Base-by-base conservation (phyloP, 768 basidiomycete genomes). In the Rhodotorula sphaerocarpa region DNA sequence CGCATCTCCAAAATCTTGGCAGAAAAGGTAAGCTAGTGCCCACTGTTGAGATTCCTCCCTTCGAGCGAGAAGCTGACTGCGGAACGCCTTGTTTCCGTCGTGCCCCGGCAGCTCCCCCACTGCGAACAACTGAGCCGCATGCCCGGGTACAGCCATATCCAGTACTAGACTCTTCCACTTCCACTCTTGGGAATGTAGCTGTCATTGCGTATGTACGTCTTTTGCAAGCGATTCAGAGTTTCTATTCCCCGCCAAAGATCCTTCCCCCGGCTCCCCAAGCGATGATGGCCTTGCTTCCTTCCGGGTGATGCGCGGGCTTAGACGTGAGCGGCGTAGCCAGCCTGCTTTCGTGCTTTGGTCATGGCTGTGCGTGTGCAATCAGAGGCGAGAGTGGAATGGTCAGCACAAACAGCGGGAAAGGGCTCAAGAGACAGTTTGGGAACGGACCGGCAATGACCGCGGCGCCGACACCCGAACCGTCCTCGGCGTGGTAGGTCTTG, bases 381-480 rank as follows among this genome's bases (percentile, higher is more conserved):
- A n/a, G n/a, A n/a, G n/a, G n/a, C n/a, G n/a, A n/a, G n/a, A n/a
- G 52, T 61, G 36, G 48, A 23, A 61, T 34, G 30, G 23, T 7
- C 16, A 15, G 16, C 36, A 39, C 10, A 39, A 39, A 39, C 36
- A 39, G 43, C 20, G 43, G 9, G 16, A 20, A 41, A 41, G 39
- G 12, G 12, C 39, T 41, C 20, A n/a, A n/a, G n/a, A n/a, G n/a
- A n/a, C n/a, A n/a, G n/a, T n/a, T n/a, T n/a, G n/a, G n/a, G n/a
- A n/a, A 30, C 60, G 48, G 28, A 45, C 61, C 83, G 3, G 93
- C 93, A 71, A 99, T 95, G 74, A 97, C 95, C 11, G 91, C 90
- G 70, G 88, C 89, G 20, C 95, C 93, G 33, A 97, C 91, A 69
- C 93, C 93, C 67, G 87, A 89, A 53, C 89, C 87, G 73, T 90